Base-by-base conservation (phyloP, 306 rosid species). In the Phaseolus lunatus region DNA sequence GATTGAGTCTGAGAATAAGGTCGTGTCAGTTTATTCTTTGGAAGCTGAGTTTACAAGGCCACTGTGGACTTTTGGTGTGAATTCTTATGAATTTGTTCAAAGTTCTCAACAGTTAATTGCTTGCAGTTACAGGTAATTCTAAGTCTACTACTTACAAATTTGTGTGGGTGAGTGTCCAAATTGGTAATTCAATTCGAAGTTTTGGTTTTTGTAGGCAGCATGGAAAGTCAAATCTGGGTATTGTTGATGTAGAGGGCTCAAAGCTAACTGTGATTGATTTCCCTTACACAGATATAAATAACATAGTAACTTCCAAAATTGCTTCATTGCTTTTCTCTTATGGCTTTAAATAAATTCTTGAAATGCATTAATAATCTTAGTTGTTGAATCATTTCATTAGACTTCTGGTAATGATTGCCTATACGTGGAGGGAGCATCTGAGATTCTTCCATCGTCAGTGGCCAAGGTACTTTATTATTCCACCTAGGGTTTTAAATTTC, bases 341-440 rank as follows among this genome's bases (percentile, higher is more conserved):
- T 19, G 27, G 5, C 9, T 62, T 23, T 22, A 72, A 63, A 3
- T 67, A 9, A 67, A 39, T 72, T 67, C n/a, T 76, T 69, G 20
- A 66, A 68, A 81, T 23, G 41, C 13, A 47, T 35, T 43, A 66
- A 26, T 45, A 64, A 27, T 77, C 48, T 50, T 37, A 76, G 56
- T n/a, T 67, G 29, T 80, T 54, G 80, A 65, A 76, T 26, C 75
- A 41, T 83, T 39, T 61, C 73, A 20, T 66, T 81, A 95, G 99
- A 85, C 85, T 29, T 86, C 83, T 71, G 91, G 91, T 22, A 80
- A 69, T 69, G 54, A 77, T 70, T 81, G 89, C 80, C 57, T 95
- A 12, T 95, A 87, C 73, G 89, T 95, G 66, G 99, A 89, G 85
- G 98, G 99, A 80, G 97, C 97, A 2, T 92, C 97, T 33, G 91